These are phyloP conservation scores for Xylaria flabelliformis DNA, from an alignment of 495 filamentous ascomycete species.

Conservation along the genomic window DNA sequence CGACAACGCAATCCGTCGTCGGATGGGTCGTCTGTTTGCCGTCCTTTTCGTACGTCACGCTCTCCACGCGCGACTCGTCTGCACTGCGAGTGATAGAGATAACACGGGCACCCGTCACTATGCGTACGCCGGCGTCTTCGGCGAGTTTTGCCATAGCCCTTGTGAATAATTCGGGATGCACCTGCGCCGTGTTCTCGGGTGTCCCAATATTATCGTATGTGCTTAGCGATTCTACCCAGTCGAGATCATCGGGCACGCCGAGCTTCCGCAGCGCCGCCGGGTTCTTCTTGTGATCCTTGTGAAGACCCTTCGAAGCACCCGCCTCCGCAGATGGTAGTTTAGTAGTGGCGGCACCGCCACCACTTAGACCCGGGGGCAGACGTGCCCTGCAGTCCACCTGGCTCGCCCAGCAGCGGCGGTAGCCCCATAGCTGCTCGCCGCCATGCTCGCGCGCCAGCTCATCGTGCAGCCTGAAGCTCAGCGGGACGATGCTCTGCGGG, in stretches of 20 bases:
- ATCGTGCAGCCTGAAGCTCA: constrained; percentile 77
- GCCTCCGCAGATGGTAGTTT: neutral
- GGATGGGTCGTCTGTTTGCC: constrained; percentile 65
- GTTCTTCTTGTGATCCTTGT: constrained; percentile 40
- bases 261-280: constrained; percentile 28
- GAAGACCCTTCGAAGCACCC: constrained; percentile 32
- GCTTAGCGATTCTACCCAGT: constrained; percentile 71
- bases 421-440: constrained; percentile 79
- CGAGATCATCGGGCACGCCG: constrained; percentile 67
- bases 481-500: constrained; percentile 74
- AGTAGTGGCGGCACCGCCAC: neutral
- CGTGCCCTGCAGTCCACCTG: constrained; percentile 62
- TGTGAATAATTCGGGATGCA: constrained; percentile 86
- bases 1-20: constrained; percentile 56
- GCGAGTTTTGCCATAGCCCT: constrained; percentile 78
- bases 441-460: constrained; percentile 78
- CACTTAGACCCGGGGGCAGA: constrained; percentile 31
- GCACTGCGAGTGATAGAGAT: constrained; percentile 33
- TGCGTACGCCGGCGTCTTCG: constrained; percentile 70
- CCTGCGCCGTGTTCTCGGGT: constrained; percentile 72
- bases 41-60: constrained; percentile 53
- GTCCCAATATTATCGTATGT: constrained; percentile 78
- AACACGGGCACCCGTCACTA: constrained; percentile 62
- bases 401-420: constrained; percentile 74
- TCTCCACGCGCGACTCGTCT: constrained; percentile 33